Conservation (phyloP, 169 alveolate species). For the Amoebophrya sp. region DNA sequence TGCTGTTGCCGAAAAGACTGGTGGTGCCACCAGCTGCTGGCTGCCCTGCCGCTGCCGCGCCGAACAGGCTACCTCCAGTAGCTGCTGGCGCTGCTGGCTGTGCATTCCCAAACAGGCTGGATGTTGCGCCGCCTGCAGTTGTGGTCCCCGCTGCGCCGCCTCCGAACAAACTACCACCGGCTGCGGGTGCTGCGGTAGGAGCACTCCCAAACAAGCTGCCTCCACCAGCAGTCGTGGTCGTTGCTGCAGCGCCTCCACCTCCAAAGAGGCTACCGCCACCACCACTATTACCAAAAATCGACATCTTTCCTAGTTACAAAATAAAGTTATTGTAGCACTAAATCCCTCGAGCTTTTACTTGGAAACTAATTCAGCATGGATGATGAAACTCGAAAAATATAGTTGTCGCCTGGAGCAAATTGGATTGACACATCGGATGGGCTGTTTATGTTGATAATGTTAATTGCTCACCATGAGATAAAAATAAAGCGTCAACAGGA, state of each 20-base stretch:
- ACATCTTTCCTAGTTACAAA: not conserved
- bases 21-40: not conserved
- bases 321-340: not conserved
- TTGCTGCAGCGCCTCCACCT: not conserved
- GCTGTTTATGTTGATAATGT: no score
- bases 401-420: no score
- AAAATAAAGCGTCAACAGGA: no score
- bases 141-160: not conserved
- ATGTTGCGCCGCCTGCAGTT: no score
- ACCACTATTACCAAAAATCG: not conserved
- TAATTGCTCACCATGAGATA: no score
- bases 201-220: not conserved
- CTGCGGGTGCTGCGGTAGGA: not conserved
- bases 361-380: not conserved
- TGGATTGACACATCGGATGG: no score
- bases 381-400: not conserved
- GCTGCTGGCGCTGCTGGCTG: not conserved
- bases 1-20: not conserved
- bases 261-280: not conserved
- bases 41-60: not conserved
- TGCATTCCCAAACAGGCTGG: no score
- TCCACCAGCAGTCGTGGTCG: not conserved
- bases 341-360: not conserved
- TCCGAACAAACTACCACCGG: not conserved
- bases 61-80: not conserved